Percentiles rank a stretch among this genome's conserved stretches.
These are phyloP conservation scores for Vanrija sp. DNA, from an alignment of 1,284 basidiomycete genomes.

Conservation along the genomic window DNA sequence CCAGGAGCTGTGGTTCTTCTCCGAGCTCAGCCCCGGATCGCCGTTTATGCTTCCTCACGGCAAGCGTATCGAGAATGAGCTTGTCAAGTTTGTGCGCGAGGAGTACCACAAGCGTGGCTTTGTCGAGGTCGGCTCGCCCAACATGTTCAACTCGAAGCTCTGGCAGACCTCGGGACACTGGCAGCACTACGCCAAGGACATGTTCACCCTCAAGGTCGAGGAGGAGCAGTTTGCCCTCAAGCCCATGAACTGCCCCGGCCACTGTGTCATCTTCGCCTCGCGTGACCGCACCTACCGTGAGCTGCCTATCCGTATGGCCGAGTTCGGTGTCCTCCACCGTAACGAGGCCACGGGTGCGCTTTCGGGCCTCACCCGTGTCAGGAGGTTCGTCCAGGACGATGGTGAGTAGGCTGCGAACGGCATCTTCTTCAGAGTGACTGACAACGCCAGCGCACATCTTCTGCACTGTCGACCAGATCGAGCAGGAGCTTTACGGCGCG, in stretches of 20 bases:
- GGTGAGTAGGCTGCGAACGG: constrained; percentile 44
- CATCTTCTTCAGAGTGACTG: constrained; percentile 34
- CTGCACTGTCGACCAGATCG: constrained; percentile 91
- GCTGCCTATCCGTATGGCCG: constrained; percentile 93
- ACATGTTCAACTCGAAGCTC: constrained; percentile 94
- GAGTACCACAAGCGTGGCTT: constrained; percentile 55
- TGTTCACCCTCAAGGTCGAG: constrained; percentile 91
- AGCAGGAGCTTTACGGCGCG: constrained; percentile 76
- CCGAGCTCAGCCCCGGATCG: constrained; percentile 89
- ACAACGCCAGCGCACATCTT: constrained; percentile 59
- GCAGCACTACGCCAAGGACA: constrained; percentile 96
- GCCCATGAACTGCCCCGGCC: constrained; percentile 99
- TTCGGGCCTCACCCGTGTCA: constrained; percentile 87
- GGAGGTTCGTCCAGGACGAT: constrained; percentile 96
- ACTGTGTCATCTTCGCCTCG: constrained; percentile 93
- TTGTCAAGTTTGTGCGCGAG: constrained; percentile 85
- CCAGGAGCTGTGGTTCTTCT: constrained; percentile 98
- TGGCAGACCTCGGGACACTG: constrained; percentile 99
- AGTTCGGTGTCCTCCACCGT: constrained; percentile 96
- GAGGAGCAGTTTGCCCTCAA: constrained; percentile 93
- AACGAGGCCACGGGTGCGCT: constrained; percentile 96
- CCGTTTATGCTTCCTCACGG: constrained; percentile 98
- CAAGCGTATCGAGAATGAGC: constrained; percentile 92
- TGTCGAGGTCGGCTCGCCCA: constrained; percentile 83
- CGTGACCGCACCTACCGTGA: constrained; percentile 94